A percentile compares a stretch with the other conserved stretches of the same genome.
Evolutionary conservation across 2,329 filamentous ascomycete genomes (phyloP).

Genomic region (Colletotrichum cordylinicola): DNA sequence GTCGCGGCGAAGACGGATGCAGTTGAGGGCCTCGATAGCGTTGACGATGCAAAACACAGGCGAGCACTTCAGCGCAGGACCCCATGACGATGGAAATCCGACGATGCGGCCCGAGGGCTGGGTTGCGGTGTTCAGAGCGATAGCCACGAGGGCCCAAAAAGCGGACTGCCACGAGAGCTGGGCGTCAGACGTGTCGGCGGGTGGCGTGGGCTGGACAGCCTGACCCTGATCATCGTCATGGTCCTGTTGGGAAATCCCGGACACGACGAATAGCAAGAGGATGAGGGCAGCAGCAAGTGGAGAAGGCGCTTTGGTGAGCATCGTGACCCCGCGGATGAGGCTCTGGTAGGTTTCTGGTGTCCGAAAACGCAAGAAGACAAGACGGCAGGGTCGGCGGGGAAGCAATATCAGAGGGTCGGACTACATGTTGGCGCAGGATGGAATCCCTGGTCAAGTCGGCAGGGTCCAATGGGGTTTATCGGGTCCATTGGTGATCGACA

Average conservation of each 20-base stretch:
- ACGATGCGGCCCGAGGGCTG: neutral
- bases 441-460: neutral
- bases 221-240: neutral
- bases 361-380: neutral
- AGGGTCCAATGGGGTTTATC: neutral
- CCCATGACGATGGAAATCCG: neutral
- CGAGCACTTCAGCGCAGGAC: neutral
- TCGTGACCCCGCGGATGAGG: constrained; percentile 4
- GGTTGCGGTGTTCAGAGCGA: neutral
- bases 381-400: neutral
- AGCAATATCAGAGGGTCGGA: neutral
- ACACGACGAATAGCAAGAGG: neutral
- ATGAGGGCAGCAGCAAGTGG: neutral
- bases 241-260: neutral
- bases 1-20: neutral
- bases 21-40: neutral
- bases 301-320: neutral
- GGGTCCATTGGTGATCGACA: neutral
- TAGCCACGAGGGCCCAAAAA: neutral
- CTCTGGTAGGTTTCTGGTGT: neutral
- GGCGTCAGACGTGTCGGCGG: neutral
- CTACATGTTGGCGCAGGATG: neutral
- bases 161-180: neutral
- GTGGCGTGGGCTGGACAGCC: neutral
- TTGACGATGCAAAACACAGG: neutral